These are phyloP conservation scores for Psilocybe sp. DNA, from an alignment of 768 basidiomycete genomes.

Conservation along the genomic window DNA sequence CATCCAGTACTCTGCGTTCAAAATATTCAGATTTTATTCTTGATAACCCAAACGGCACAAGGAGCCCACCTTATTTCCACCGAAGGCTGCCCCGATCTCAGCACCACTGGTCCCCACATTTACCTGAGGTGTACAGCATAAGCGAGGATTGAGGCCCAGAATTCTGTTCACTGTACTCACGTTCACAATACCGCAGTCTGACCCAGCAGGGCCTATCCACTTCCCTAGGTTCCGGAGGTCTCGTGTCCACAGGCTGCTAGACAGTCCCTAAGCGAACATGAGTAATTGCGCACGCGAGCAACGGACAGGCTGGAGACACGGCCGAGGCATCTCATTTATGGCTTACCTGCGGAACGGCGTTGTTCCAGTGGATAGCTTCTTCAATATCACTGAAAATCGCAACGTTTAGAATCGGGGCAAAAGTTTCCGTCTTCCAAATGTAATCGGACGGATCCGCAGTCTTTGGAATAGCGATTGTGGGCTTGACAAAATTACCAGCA, in stretches of 20 bases:
- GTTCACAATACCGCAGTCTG: slow-evolving; percentile 91
- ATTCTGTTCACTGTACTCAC: slow-evolving; percentile 37
- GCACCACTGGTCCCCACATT: slow-evolving; percentile 61
- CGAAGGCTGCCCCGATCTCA: slow-evolving; percentile 80
- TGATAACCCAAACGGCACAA: neutral
- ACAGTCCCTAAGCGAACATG: slow-evolving; percentile 57
- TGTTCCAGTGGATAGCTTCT: slow-evolving; percentile 88
- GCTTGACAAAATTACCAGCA: slow-evolving; percentile 86
- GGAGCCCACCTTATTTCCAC: slow-evolving; percentile 80
- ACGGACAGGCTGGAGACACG: slow-evolving; percentile 10
- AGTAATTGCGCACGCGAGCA: slow-evolving; percentile 1
- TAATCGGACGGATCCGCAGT: slow-evolving; percentile 47
- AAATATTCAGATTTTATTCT: slow-evolving; percentile 3
- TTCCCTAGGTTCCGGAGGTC: slow-evolving; percentile 81
- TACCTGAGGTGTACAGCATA: slow-evolving; percentile 32
- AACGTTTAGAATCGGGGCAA: slow-evolving; percentile 87
- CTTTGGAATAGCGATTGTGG: slow-evolving; percentile 75
- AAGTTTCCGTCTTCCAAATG: slow-evolving; percentile 80
- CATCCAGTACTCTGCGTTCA: slow-evolving; percentile 74
- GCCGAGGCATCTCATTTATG: slow-evolving; percentile 1
- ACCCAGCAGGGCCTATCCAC: slow-evolving; percentile 89
- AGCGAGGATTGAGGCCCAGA: slow-evolving; percentile 9
- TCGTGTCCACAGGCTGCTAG: slow-evolving; percentile 88
- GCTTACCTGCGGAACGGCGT: slow-evolving; percentile 74
- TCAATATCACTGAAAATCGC: slow-evolving; percentile 84